phyloP scores from a whole-genome alignment of 768 basidiomycete genomes.

The Solioccasus polychromus region DNA sequence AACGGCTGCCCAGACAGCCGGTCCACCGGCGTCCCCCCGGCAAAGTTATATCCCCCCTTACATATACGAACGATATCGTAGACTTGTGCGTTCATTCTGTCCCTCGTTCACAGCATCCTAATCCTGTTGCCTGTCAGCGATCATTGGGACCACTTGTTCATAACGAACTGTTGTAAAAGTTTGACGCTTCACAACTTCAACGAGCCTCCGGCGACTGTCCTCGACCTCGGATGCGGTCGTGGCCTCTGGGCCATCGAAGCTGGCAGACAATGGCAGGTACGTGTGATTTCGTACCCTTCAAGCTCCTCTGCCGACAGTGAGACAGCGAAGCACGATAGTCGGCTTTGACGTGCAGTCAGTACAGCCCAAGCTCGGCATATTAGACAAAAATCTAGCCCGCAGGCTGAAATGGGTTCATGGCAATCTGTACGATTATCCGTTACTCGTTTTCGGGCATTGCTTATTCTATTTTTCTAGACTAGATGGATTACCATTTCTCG shows the following conservation, averaged over 20 bases:
- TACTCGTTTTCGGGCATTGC: neutral
- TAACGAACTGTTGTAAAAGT: slow-evolving; percentile 44
- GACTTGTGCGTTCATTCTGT: slow-evolving; percentile 46
- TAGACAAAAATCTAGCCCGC: slow-evolving; percentile 39
- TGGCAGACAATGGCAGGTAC: slow-evolving; percentile 62
- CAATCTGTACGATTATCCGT: slow-evolving; percentile 49
- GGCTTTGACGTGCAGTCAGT: slow-evolving; percentile 57
- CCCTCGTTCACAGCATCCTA: neutral
- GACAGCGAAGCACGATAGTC: slow-evolving; percentile 50
- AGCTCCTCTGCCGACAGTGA: neutral
- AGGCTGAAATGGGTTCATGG: slow-evolving; percentile 67
- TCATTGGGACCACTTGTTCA: slow-evolving; percentile 70
- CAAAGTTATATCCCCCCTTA: slow-evolving; percentile 54
- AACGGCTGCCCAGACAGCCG: slow-evolving; percentile 39
- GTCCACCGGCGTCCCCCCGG: slow-evolving; percentile 44
- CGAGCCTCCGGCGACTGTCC: slow-evolving; percentile 46
- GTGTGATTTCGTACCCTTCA: slow-evolving; percentile 14
- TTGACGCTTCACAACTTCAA: slow-evolving; percentile 56
- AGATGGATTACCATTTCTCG: slow-evolving; percentile 59
- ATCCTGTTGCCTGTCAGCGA: slow-evolving; percentile 42
- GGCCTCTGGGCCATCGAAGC: slow-evolving; percentile 73
- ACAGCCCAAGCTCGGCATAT: slow-evolving; percentile 47
- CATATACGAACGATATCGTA: slow-evolving; percentile 45
- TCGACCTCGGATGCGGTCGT: slow-evolving; percentile 71
- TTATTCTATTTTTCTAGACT: slow-evolving; percentile 41